These are phyloP conservation scores for Fraxinus latifolia DNA, from an alignment of 305 asterid species.

Conservation along the genomic window DNA sequence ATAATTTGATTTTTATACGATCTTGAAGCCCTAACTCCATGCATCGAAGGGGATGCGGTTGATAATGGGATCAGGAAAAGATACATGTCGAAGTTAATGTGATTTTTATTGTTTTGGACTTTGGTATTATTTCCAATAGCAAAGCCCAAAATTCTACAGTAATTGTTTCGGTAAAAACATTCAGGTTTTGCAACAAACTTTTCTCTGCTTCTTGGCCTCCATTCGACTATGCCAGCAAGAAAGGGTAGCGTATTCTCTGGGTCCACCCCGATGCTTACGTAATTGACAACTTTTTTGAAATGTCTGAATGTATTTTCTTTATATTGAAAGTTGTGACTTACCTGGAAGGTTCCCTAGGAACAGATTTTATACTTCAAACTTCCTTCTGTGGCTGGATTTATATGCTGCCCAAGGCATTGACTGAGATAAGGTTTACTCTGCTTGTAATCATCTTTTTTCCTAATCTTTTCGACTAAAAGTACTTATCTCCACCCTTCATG, in stretches of 20 bases:
- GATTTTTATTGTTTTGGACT: neutral
- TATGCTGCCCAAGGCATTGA: neutral
- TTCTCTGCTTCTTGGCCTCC: neutral
- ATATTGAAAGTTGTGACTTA: neutral
- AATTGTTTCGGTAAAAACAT: neutral
- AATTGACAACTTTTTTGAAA: neutral
- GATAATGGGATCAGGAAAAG: neutral
- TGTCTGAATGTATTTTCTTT: neutral
- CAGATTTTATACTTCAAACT: neutral
- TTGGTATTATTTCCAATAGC: neutral
- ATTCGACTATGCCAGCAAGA: neutral
- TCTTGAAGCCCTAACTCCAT: neutral
- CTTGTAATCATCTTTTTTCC: neutral
- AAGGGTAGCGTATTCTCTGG: neutral
- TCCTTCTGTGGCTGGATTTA: neutral
- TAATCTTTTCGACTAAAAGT: neutral
- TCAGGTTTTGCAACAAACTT: neutral
- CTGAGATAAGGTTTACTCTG: neutral
- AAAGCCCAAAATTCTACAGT: neutral
- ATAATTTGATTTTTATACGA: neutral
- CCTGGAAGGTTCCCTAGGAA: neutral
- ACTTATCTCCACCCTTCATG: neutral
- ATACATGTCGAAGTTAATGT: neutral
- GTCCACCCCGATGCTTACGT: neutral
- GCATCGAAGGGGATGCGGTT: neutral